These are phyloP conservation scores for Cochliopodium minus DNA, from an alignment of 208 protist genomes.

Conservation along the genomic window DNA sequence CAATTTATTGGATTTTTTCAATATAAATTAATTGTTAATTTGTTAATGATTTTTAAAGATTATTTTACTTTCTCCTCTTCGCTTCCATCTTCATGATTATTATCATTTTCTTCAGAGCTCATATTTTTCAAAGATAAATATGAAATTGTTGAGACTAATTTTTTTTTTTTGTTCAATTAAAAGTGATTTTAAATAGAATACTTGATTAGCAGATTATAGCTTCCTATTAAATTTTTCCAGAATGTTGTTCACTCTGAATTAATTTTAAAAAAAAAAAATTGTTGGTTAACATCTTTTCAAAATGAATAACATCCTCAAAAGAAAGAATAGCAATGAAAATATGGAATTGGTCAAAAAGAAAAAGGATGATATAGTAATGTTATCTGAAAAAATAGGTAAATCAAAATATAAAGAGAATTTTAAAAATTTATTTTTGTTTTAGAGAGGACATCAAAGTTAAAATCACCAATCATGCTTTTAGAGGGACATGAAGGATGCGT, in stretches of 20 bases:
- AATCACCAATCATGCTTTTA: slow-evolving; percentile 9
- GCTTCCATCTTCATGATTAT: not conserved
- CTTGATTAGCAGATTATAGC: too few relatives aligned
- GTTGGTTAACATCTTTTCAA: not conserved
- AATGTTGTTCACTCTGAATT: too few relatives aligned
- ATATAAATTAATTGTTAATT: too few relatives aligned
- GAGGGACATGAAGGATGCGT: slow-evolving; percentile 13
- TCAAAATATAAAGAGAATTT: not conserved
- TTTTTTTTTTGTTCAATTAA: not conserved
- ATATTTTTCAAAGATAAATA: not conserved
- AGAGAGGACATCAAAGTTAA: slow-evolving; percentile 4
- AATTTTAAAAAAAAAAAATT: not conserved
- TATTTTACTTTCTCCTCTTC: not conserved
- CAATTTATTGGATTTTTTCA: too few relatives aligned
- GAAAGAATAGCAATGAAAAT: not conserved
- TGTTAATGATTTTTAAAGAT: too few relatives aligned
- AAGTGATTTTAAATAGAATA: too few relatives aligned
- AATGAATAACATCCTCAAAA: not conserved
- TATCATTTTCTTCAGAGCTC: not conserved
- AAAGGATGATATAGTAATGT: not conserved
- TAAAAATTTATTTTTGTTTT: not conserved
- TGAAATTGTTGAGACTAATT: not conserved
- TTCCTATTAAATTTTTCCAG: too few relatives aligned
- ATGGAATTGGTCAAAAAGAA: not conserved
- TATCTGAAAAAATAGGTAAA: not conserved